phyloP scores from a whole-genome alignment of 2,329 filamentous ascomycete species.

The Penicillium palitans region DNA sequence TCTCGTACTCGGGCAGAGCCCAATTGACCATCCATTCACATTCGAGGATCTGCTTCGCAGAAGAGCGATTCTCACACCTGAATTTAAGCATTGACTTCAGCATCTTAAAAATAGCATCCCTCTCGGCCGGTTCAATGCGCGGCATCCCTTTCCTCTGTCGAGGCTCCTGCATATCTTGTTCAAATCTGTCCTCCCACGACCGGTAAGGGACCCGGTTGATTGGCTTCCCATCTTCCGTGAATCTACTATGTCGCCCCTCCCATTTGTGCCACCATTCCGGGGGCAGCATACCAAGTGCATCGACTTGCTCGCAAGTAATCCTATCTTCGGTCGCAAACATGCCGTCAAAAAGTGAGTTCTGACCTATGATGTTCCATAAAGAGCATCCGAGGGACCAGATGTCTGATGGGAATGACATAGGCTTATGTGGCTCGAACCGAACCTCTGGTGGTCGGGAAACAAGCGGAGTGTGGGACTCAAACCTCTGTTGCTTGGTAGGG shows the following conservation, averaged over 20 bases:
- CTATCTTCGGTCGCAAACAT: conserved; percentile 31
- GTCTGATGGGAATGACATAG: conserved; percentile 40
- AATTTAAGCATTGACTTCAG: conserved; percentile 32
- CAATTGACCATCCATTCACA: conserved; percentile 36
- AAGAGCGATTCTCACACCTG: conserved; percentile 26
- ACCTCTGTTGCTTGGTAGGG: conserved; percentile 22
- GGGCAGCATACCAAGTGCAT: conserved; percentile 34
- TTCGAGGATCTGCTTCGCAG: conserved; percentile 28
- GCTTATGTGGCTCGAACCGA: conserved; percentile 36
- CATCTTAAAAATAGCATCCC: conserved; percentile 29
- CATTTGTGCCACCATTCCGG: conserved; percentile 32
- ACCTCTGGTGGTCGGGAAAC: conserved; percentile 37
- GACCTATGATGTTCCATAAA: not conserved
- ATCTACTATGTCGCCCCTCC: conserved; percentile 22
- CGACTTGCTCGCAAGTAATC: conserved; percentile 34
- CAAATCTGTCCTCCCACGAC: conserved; percentile 29
- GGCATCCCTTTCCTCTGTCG: conserved; percentile 25
- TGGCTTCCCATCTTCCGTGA: conserved; percentile 30
- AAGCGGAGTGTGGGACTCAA: conserved; percentile 34
- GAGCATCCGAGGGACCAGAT: conserved; percentile 41
- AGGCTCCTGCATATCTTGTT: conserved; percentile 31
- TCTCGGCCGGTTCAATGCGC: conserved; percentile 25
- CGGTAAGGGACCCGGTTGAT: conserved; percentile 20
- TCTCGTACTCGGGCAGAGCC: conserved; percentile 29
- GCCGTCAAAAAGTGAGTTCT: conserved; percentile 32